Evolutionary conservation across 345 rosid genomes (phyloP).

Genomic region (Linum usitatissimum): DNA sequence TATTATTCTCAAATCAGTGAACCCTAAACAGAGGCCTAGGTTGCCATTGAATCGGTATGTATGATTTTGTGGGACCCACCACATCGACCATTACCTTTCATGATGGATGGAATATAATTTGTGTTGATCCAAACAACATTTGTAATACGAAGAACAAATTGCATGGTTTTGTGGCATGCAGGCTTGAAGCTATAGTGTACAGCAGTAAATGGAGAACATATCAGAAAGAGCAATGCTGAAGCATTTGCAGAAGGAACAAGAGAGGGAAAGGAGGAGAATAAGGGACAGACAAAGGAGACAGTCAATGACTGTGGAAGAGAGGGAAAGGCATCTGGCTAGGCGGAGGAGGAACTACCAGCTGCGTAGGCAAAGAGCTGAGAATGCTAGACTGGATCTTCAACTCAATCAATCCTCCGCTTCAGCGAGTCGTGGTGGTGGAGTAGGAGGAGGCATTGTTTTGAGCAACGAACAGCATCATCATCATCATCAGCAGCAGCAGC

Average conservation of each 20-base stretch:
- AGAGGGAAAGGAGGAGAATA: slow-evolving; percentile 69
- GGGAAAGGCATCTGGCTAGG: slow-evolving; percentile 80
- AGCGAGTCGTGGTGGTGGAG: not conserved
- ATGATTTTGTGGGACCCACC: too few species aligned
- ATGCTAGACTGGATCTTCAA: slow-evolving; percentile 29
- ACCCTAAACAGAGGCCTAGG: too few species aligned
- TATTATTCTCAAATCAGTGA: too few species aligned
- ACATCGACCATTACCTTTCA: too few species aligned
- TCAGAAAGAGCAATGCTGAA: slow-evolving; percentile 30
- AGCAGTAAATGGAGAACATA: slow-evolving; percentile 25
- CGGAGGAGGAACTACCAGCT: slow-evolving; percentile 82
- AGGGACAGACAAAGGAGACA: slow-evolving; percentile 81
- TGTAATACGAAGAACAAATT: not conserved
- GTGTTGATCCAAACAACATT: not conserved
- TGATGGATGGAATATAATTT: too few species aligned
- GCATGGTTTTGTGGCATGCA: not conserved
- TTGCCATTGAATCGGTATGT: too few species aligned
- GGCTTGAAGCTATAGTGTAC: not conserved
- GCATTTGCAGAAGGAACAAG: slow-evolving; percentile 54
- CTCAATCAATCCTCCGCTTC: slow-evolving; percentile 10
- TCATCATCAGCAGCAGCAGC: not conserved
- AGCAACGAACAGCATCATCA: slow-evolving; percentile 8
- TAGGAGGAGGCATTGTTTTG: slow-evolving; percentile 6
- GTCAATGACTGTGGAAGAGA: slow-evolving; percentile 78
- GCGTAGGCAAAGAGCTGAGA: slow-evolving; percentile 58